Percentiles rank a stretch among this genome's conserved stretches.
Conservation (phyloP, 768 basidiomycete genomes). For the Termitomyces sp. region DNA sequence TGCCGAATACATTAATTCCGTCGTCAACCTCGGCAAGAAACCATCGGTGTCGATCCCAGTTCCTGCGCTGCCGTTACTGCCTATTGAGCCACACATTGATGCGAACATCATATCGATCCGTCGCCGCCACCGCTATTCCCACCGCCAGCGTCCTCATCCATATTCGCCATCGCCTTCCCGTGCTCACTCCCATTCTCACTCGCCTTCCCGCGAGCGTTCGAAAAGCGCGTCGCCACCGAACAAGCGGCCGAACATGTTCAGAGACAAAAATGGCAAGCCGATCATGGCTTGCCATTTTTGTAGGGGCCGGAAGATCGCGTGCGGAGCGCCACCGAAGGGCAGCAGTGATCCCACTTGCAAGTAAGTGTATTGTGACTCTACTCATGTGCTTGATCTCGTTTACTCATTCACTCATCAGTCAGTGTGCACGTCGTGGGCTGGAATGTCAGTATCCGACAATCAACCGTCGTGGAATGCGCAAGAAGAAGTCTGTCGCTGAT, state of each 20-base stretch:
- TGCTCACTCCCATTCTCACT: not conserved
- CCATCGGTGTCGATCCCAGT: not conserved
- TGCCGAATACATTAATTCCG: not conserved
- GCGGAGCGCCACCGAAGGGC: conserved; percentile 34
- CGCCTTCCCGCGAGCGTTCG: conserved; percentile 4
- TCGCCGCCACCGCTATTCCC: not conserved
- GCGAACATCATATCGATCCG: not conserved
- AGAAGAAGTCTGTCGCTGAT: not conserved
- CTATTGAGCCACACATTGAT: not conserved
- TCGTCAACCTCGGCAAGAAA: not conserved
- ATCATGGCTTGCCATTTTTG: conserved; percentile 46
- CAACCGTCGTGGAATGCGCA: not conserved
- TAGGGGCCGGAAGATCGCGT: conserved; percentile 47
- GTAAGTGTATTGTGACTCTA: conserved; percentile 25
- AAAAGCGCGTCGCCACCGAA: not conserved
- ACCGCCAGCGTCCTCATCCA: conserved; percentile 3
- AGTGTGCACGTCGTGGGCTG: not conserved
- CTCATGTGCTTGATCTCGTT: no score
- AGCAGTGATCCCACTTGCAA: conserved; percentile 41
- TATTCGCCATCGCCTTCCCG: not conserved
- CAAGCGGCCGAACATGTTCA: not conserved
- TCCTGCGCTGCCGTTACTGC: not conserved
- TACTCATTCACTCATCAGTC: not conserved
- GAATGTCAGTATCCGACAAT: not conserved
- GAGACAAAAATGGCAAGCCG: conserved; percentile 26